Percentiles rank a stretch among this genome's conserved stretches.
These are phyloP conservation scores for Leonotis leonurus DNA, from an alignment of 257 asterid genomes.

Conservation along the genomic window DNA sequence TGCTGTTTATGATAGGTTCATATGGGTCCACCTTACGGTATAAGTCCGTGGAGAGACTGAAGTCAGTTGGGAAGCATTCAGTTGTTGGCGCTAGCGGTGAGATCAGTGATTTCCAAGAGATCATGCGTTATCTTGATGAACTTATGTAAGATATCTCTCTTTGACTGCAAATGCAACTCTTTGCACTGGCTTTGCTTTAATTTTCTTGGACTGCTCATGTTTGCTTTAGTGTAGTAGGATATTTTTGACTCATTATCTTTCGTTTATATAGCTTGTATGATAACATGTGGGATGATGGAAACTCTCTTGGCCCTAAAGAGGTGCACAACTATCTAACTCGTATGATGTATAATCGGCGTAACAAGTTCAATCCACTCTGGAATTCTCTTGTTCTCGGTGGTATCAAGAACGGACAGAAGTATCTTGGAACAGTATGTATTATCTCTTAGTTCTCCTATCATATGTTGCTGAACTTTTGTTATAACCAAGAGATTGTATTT, in stretches of 20 bases:
- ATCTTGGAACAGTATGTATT: slow-evolving; percentile 73
- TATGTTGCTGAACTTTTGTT: background rate
- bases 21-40: slow-evolving; percentile 94
- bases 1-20: slow-evolving; percentile 48
- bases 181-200: background rate
- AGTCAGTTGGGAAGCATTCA: slow-evolving; percentile 91
- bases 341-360: slow-evolving; percentile 93
- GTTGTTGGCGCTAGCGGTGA: slow-evolving; percentile 96
- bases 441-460: background rate
- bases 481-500: background rate
- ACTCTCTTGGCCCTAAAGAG: slow-evolving; percentile 95
- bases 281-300: slow-evolving; percentile 98
- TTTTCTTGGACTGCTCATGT: background rate
- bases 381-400: slow-evolving; percentile 93
- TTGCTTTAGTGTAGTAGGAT: slow-evolving; percentile 1
- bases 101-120: slow-evolving; percentile 96
- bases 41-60: slow-evolving; percentile 87
- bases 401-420: slow-evolving; percentile 86
- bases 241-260: slow-evolving; percentile 15
- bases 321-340: slow-evolving; percentile 81
- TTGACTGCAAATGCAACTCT: background rate
- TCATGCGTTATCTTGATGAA: slow-evolving; percentile 76
- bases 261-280: slow-evolving; percentile 56
- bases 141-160: slow-evolving; percentile 48
- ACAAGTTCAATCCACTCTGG: slow-evolving; percentile 95